These are phyloP conservation scores for Colletotrichum agaves DNA, from an alignment of 2,329 filamentous ascomycete genomes.

Conservation along the genomic window DNA sequence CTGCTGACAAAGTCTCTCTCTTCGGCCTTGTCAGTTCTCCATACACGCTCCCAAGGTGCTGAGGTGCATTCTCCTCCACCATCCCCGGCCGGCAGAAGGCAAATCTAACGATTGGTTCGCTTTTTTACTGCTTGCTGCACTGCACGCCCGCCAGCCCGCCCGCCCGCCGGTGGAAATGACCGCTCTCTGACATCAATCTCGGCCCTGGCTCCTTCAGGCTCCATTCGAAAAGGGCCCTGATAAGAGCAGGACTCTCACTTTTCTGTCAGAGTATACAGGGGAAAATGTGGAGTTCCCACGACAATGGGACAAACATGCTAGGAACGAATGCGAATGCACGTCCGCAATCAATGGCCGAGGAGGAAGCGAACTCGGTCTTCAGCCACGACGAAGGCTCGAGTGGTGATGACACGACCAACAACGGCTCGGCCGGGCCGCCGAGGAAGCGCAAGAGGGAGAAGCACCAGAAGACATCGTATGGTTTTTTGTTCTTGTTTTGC, in stretches of 20 bases:
- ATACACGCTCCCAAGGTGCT: constrained; percentile 25
- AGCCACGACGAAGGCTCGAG: constrained; percentile 52
- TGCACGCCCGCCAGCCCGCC: constrained; percentile 11
- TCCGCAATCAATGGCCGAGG: constrained; percentile 47
- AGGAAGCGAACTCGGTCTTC: constrained; percentile 49
- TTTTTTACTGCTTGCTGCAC: constrained; percentile 21
- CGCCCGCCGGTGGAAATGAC: constrained; percentile 32
- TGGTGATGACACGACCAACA: constrained; percentile 47
- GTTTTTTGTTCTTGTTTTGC: constrained; percentile 18
- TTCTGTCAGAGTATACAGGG: constrained; percentile 18
- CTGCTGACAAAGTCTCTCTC: constrained; percentile 32
- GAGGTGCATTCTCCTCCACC: constrained; percentile 26
- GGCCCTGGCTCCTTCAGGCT: constrained; percentile 26
- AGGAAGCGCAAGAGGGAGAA: constrained; percentile 54
- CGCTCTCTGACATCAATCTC: constrained; percentile 32
- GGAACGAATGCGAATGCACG: constrained; percentile 41
- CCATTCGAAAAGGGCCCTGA: constrained; percentile 34
- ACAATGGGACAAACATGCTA: constrained; percentile 42
- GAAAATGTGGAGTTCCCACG: constrained; percentile 45
- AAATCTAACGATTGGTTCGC: constrained; percentile 10
- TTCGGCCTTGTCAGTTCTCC: constrained; percentile 2
- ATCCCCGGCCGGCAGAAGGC: constrained; percentile 35
- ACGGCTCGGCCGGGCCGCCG: constrained; percentile 41
- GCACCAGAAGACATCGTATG: constrained; percentile 57
- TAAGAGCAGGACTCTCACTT: constrained; percentile 33